phyloP scores from a whole-genome alignment of 2,329 filamentous ascomycete species.

The Fusarium camptoceras region DNA sequence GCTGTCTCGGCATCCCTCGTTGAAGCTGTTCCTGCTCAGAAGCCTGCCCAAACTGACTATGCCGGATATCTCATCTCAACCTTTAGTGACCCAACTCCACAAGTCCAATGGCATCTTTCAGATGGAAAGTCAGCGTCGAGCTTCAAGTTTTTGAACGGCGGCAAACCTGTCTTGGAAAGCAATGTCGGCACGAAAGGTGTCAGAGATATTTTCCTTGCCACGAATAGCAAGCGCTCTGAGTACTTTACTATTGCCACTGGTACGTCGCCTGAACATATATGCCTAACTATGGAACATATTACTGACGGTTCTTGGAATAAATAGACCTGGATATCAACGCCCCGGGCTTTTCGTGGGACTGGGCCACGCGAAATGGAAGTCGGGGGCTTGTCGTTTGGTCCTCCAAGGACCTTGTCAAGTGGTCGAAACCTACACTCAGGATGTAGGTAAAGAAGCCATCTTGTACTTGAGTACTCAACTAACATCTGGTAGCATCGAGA shows the following conservation, averaged over 20 bases:
- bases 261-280: background rate
- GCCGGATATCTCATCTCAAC: constrained; percentile 54
- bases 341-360: constrained; percentile 52
- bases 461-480: background rate
- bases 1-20: constrained; percentile 10
- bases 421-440: constrained; percentile 46
- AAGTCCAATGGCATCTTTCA: constrained; percentile 52
- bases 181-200: constrained; percentile 52
- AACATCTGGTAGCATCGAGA: constrained; percentile 47
- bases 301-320: constrained; percentile 6
- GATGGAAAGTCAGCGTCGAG: constrained; percentile 48
- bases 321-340: constrained; percentile 53
- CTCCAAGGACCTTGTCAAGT: constrained; percentile 51
- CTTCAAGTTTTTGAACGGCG: constrained; percentile 50
- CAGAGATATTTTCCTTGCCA: constrained; percentile 51
- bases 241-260: constrained; percentile 53
- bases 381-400: constrained; percentile 54
- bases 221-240: constrained; percentile 50
- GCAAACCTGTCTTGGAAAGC: constrained; percentile 49
- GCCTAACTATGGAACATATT: background rate
- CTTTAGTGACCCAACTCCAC: constrained; percentile 50
- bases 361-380: constrained; percentile 51
- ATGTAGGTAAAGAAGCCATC: background rate
- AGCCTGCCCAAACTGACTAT: constrained; percentile 6
- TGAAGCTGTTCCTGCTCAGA: constrained; percentile 17